A percentile compares a stretch with the other conserved stretches of the same genome.
Evolutionary conservation across 345 rosid species (phyloP).

Genomic region (Citrus sp.): DNA sequence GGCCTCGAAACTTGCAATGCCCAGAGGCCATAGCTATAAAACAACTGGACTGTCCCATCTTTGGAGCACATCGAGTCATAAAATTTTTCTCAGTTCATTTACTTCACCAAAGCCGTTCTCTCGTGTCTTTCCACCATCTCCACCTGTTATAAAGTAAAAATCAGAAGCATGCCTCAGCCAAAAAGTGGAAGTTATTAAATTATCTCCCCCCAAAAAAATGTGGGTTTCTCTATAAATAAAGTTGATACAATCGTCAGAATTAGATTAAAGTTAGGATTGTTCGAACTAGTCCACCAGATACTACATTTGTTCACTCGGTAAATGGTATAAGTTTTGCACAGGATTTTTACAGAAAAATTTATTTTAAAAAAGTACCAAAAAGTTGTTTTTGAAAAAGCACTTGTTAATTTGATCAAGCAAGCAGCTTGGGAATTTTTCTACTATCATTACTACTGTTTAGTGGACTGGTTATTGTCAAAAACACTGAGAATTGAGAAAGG

Average conservation of each 20-base stretch:
- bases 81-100: neutral
- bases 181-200: too few species aligned
- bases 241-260: neutral
- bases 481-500: neutral
- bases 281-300: too few species aligned
- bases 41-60: slow-evolving; percentile 21
- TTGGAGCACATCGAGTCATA: neutral
- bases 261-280: neutral
- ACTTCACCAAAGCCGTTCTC: slow-evolving; percentile 45
- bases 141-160: slow-evolving; percentile 45
- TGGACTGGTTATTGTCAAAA: too few species aligned
- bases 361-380: too few species aligned
- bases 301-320: too few species aligned
- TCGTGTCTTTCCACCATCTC: slow-evolving; percentile 71
- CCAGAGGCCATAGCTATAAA: neutral
- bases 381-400: neutral
- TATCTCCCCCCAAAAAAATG: neutral
- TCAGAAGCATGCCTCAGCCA: neutral
- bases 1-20: slow-evolving; percentile 4
- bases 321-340: neutral
- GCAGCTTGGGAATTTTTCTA: too few species aligned
- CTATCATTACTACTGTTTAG: too few species aligned
- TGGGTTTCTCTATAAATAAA: neutral
- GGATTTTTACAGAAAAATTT: neutral
- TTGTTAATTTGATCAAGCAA: neutral